These are phyloP conservation scores for Penicillium sp. DNA, from an alignment of 2,329 filamentous ascomycete species.

Conservation along the genomic window DNA sequence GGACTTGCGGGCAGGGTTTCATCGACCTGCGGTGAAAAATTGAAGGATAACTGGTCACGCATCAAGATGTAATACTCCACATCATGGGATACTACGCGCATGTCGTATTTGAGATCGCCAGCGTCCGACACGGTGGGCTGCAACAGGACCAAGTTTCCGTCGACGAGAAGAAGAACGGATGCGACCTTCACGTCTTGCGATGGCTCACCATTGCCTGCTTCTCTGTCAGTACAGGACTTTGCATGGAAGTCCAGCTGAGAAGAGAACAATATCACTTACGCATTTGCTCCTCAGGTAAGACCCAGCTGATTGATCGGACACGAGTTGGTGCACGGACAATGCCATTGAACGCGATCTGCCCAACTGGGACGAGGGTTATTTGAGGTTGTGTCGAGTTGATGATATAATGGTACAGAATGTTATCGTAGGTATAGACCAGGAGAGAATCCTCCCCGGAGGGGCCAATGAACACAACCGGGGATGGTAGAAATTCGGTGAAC, in stretches of 20 bases:
- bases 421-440: conserved; percentile 95
- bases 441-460: conserved; percentile 90
- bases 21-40: conserved; percentile 47
- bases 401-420: conserved; percentile 90
- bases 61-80: conserved; percentile 94
- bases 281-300: conserved; percentile 85
- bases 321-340: conserved; percentile 90
- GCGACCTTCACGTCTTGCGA: conserved; percentile 92
- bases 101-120: conserved; percentile 91
- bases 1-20: conserved; percentile 50
- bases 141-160: conserved; percentile 89
- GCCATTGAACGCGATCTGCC: conserved; percentile 94
- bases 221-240: conserved; percentile 20
- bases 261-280: conserved; percentile 45
- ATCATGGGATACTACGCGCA: conserved; percentile 93
- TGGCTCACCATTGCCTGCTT: conserved; percentile 73
- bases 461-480: conserved; percentile 84
- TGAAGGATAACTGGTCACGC: conserved; percentile 67
- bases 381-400: conserved; percentile 69
- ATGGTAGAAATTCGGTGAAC: conserved; percentile 71
- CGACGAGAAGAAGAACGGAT: conserved; percentile 92
- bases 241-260: background rate
- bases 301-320: conserved; percentile 92
- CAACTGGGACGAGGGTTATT: conserved; percentile 82
- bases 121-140: conserved; percentile 80